Conservation (phyloP, 2,329 filamentous ascomycete species). For the Neospermospora avenae region DNA sequence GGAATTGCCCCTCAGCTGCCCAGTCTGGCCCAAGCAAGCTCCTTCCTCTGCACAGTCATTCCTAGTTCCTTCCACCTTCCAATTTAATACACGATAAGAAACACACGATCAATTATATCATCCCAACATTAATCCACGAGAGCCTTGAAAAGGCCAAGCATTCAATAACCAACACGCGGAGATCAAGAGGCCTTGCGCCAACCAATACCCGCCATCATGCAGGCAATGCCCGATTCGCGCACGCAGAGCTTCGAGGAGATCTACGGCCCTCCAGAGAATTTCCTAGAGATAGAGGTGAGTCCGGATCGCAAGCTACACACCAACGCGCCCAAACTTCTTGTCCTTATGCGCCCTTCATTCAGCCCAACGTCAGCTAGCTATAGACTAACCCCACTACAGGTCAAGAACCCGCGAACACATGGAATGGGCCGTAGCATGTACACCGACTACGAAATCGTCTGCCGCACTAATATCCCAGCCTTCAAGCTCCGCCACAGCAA, state of each 20-base stretch:
- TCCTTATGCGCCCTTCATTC: constrained; percentile 1
- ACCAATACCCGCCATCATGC: constrained; percentile 41
- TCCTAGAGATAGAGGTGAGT: constrained; percentile 90
- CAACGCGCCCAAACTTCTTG: constrained; percentile 1
- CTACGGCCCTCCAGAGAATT: constrained; percentile 97
- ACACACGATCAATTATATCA: neutral
- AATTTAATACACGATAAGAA: neutral
- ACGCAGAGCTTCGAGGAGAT: constrained; percentile 98
- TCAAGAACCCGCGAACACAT: constrained; percentile 89
- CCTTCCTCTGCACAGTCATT: neutral
- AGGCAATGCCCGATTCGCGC: constrained; percentile 69
- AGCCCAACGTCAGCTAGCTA: constrained; percentile 1
- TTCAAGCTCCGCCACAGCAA: constrained; percentile 91
- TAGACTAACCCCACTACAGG: constrained; percentile 48
- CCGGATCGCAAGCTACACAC: constrained; percentile 3
- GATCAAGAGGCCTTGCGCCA: constrained; percentile 14
- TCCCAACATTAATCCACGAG: neutral
- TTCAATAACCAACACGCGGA: neutral
- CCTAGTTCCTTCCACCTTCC: neutral
- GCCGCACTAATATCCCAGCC: constrained; percentile 96
- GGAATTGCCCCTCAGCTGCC: constrained; percentile 1
- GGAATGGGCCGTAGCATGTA: constrained; percentile 96
- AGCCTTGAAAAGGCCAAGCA: neutral
- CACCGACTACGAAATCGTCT: constrained; percentile 97
- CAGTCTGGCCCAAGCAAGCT: neutral